phyloP scores from a whole-genome alignment of 495 filamentous ascomycete genomes.

The Daldinia childiae region DNA sequence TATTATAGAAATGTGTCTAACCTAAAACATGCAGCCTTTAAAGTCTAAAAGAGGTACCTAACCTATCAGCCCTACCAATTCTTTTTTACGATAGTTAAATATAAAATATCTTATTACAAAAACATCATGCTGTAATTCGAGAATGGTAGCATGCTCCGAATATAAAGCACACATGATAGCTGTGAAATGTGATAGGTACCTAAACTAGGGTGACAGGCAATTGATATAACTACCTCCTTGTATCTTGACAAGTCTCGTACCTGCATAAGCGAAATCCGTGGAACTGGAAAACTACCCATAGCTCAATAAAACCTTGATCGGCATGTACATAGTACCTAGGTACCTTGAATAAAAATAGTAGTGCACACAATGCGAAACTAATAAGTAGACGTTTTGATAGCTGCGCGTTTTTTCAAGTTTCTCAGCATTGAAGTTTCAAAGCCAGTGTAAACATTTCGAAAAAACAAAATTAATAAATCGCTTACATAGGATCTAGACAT shows the following conservation, averaged over 20 bases:
- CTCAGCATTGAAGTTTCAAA: too few relatives aligned
- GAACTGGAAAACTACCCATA: background rate
- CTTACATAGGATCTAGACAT: too few relatives aligned
- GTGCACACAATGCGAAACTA: too few relatives aligned
- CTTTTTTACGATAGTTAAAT: background rate
- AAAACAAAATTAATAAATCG: too few relatives aligned
- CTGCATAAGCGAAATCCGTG: conserved; percentile 26
- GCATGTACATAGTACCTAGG: background rate
- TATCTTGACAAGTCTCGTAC: conserved; percentile 15
- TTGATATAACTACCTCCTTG: too few relatives aligned
- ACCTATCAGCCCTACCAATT: background rate
- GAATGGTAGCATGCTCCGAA: background rate
- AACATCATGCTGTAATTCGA: background rate
- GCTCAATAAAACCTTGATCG: background rate
- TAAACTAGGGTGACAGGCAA: too few relatives aligned
- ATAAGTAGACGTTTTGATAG: background rate
- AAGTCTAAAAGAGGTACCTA: background rate
- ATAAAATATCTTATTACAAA: background rate
- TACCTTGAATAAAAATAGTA: too few relatives aligned
- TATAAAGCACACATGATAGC: background rate
- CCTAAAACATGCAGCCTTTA: background rate
- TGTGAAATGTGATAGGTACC: background rate
- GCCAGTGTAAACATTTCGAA: too few relatives aligned
- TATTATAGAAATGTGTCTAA: conserved; percentile 15
- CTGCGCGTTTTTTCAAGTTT: too few relatives aligned